phyloP scores from a whole-genome alignment of 192 early-diverging fungal genomes.

The Umbelopsis vinacea region DNA sequence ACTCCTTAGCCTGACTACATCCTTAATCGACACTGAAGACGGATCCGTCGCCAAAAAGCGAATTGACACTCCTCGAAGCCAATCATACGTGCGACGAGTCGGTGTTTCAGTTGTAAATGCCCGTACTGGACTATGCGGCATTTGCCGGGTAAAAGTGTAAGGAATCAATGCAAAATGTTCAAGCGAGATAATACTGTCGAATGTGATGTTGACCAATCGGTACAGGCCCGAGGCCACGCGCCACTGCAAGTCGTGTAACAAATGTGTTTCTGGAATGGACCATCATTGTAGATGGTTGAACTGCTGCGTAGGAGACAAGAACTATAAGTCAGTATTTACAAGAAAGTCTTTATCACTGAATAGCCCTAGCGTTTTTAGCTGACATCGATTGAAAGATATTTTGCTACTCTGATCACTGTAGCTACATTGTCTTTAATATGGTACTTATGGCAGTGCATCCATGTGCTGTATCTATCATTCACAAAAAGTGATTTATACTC shows the following conservation, averaged over 20 bases:
- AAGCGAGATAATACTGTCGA: too few species aligned
- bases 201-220: neutral
- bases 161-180: neutral
- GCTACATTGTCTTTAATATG: conserved; percentile 28
- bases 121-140: conserved; percentile 36
- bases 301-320: conserved; percentile 40
- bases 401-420: conserved; percentile 24
- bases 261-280: conserved; percentile 46
- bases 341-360: neutral
- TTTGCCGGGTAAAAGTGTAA: conserved; percentile 48
- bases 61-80: conserved; percentile 24
- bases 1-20: conserved; percentile 34
- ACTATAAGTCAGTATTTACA: conserved; percentile 34
- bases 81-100: conserved; percentile 35
- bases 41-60: conserved; percentile 24
- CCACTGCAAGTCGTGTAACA: conserved; percentile 47
- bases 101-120: conserved; percentile 43
- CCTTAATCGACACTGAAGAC: conserved; percentile 35
- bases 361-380: neutral
- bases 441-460: conserved; percentile 31
- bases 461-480: neutral
- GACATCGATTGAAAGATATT: conserved; percentile 20
- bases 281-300: conserved; percentile 47
- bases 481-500: neutral
- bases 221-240: conserved; percentile 32